phyloP scores from a whole-genome alignment of 2,329 filamentous ascomycete genomes.

The Furcasterigmium furcatum region DNA sequence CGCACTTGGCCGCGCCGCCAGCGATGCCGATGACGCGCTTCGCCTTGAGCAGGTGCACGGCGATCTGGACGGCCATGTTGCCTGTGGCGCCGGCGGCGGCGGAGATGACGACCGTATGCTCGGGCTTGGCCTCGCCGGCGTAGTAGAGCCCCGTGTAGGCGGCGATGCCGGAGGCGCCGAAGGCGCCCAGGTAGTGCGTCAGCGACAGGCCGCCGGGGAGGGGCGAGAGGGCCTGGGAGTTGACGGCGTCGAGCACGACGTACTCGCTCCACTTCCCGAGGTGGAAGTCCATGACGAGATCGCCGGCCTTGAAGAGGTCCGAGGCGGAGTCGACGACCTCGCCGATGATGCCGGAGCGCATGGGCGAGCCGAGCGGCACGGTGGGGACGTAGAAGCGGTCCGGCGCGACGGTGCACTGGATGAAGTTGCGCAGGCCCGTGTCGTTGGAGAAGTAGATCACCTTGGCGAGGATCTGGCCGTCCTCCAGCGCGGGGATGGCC shows the following conservation, averaged over 20 bases:
- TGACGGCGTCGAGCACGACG: constrained; percentile 52
- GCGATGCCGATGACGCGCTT: constrained; percentile 60
- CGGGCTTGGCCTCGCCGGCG: constrained; percentile 63
- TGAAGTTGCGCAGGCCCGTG: constrained; percentile 61
- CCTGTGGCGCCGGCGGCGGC: constrained; percentile 78
- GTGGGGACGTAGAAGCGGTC: constrained; percentile 62
- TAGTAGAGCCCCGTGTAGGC: constrained; percentile 73
- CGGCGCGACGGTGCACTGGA: constrained; percentile 23
- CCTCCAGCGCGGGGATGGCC: constrained; percentile 49
- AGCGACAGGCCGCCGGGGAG: constrained; percentile 38
- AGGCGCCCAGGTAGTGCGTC: constrained; percentile 59
- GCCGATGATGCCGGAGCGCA: constrained; percentile 61
- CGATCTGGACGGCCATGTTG: constrained; percentile 73
- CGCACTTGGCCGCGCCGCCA: constrained; percentile 64
- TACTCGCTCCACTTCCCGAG: constrained; percentile 65
- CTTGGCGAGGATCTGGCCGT: constrained; percentile 62
- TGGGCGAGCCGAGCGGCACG: constrained; percentile 63
- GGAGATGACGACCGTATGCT: constrained; percentile 74
- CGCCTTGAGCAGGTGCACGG: constrained; percentile 63
- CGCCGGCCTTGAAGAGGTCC: constrained; percentile 50
- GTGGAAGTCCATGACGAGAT: constrained; percentile 45
- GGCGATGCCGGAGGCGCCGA: constrained; percentile 68
- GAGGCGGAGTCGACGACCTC: constrained; percentile 61
- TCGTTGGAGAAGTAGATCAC: constrained; percentile 65
- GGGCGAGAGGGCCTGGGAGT: constrained; percentile 36